A percentile compares a stretch with the other conserved stretches of the same genome.
Conservation (phyloP, 805 yeast species). For the Kuraishia piskuri region DNA sequence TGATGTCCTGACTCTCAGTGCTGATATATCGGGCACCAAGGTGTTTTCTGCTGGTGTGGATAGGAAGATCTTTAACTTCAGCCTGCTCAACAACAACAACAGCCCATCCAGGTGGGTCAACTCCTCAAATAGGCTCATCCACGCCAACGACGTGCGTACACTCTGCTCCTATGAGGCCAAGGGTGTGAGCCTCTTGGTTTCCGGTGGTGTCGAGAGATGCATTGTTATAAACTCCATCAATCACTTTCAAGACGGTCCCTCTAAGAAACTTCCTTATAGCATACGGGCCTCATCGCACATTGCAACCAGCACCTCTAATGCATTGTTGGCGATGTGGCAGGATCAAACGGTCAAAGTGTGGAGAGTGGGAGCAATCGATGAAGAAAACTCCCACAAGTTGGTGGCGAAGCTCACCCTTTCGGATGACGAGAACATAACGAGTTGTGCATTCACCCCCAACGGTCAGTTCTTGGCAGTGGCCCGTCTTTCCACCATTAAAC, state of each 20-base stretch:
- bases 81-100: constrained; percentile 29
- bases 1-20: constrained; percentile 70
- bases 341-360: constrained; percentile 79
- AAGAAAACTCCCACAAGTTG: constrained; percentile 34
- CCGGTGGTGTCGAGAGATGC: constrained; percentile 78
- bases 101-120: constrained; percentile 59
- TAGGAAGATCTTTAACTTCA: constrained; percentile 75
- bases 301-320: constrained; percentile 46
- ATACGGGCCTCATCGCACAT: constrained; percentile 14
- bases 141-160: constrained; percentile 79
- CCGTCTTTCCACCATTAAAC: constrained; percentile 55
- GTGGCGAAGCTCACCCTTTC: constrained; percentile 57
- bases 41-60: constrained; percentile 91
- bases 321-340: constrained; percentile 67
- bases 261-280: constrained; percentile 51
- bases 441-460: constrained; percentile 55
- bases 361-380: constrained; percentile 26
- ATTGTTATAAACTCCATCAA: constrained; percentile 57
- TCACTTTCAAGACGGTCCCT: constrained; percentile 64
- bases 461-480: constrained; percentile 66
- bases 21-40: constrained; percentile 49
- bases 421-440: constrained; percentile 75
- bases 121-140: constrained; percentile 68
- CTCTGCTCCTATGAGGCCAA: constrained; percentile 64
- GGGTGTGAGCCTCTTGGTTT: constrained; percentile 57